phyloP scores from a whole-genome alignment of 2,329 filamentous ascomycete species.

The Lachnellula suecica region DNA sequence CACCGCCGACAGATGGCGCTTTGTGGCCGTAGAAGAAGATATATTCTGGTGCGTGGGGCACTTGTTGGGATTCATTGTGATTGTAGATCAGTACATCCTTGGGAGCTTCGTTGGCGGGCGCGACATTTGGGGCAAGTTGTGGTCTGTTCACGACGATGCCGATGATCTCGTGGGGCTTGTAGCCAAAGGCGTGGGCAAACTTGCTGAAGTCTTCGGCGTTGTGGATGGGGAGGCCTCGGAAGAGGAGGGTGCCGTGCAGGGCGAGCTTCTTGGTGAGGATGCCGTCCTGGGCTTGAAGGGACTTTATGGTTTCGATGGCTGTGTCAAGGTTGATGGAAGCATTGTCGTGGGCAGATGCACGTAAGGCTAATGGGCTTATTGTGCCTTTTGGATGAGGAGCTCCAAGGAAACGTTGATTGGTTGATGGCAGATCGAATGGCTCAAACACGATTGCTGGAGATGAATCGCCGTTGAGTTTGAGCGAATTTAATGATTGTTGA shows the following conservation, averaged over 20 bases:
- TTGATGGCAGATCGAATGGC: not conserved
- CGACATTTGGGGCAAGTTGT: slow-evolving; percentile 42
- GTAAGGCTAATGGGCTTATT: not conserved
- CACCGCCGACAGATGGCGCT: slow-evolving; percentile 36
- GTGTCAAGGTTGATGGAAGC: not conserved
- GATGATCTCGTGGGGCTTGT: slow-evolving; percentile 48
- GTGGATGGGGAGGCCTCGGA: slow-evolving; percentile 45
- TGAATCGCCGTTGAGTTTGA: not conserved
- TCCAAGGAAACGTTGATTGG: not conserved
- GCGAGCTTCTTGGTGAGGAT: slow-evolving; percentile 42
- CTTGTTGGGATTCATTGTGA: slow-evolving; percentile 51
- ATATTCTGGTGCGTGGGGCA: slow-evolving; percentile 50
- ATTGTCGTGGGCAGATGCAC: not conserved
- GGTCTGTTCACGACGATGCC: slow-evolving; percentile 49
- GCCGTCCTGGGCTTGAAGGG: slow-evolving; percentile 35
- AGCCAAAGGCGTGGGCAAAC: slow-evolving; percentile 50
- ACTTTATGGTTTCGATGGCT: slow-evolving; percentile 33
- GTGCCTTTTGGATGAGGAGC: not conserved
- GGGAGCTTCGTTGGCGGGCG: slow-evolving; percentile 47
- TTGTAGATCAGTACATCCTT: slow-evolving; percentile 48
- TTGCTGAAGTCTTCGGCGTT: slow-evolving; percentile 45
- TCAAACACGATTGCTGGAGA: not conserved
- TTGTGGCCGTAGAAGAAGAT: slow-evolving; percentile 45
- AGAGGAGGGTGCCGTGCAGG: slow-evolving; percentile 45
- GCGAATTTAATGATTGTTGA: not conserved